Evolutionary conservation across 805 yeast species (phyloP).

Genomic region (Candida boleticola): DNA sequence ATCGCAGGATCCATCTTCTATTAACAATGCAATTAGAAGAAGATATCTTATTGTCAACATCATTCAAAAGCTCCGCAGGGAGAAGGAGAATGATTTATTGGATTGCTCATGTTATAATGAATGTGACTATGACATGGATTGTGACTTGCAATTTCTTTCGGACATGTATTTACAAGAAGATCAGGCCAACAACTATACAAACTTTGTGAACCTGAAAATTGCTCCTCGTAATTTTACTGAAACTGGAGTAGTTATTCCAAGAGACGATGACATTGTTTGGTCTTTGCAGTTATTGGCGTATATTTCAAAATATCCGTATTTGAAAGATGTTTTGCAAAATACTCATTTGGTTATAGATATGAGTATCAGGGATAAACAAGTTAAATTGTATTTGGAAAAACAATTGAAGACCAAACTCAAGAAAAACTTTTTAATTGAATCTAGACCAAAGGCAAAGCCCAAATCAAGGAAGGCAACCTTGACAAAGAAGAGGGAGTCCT

Average conservation of each 20-base stretch:
- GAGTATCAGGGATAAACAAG: constrained; percentile 42
- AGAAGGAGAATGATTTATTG: constrained; percentile 32
- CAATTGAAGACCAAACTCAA: constrained; percentile 32
- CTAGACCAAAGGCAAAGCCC: constrained; percentile 33
- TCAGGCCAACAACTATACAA: constrained; percentile 17
- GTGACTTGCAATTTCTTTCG: constrained; percentile 37
- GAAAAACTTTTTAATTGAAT: constrained; percentile 25
- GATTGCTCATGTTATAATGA: constrained; percentile 30
- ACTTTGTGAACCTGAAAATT: constrained; percentile 27
- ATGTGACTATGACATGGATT: constrained; percentile 42
- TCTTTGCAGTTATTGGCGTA: constrained; percentile 88
- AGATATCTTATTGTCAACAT: constrained; percentile 34
- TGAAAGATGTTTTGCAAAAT: constrained; percentile 70
- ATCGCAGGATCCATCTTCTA: constrained; percentile 7
- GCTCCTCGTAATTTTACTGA: constrained; percentile 41
- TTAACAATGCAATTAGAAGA: constrained; percentile 33
- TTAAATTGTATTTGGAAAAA: constrained; percentile 34
- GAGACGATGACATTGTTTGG: constrained; percentile 94
- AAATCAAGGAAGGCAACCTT: constrained; percentile 22
- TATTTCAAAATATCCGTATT: constrained; percentile 82
- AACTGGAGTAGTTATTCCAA: constrained; percentile 78
- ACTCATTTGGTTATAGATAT: constrained; percentile 74
- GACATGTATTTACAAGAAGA: constrained; percentile 40
- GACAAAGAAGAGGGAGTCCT: constrained; percentile 9
- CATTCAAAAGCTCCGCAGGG: constrained; percentile 35